phyloP scores from a whole-genome alignment of 371 early-diverging fungal species.

The Conidiobolus incongruus region DNA sequence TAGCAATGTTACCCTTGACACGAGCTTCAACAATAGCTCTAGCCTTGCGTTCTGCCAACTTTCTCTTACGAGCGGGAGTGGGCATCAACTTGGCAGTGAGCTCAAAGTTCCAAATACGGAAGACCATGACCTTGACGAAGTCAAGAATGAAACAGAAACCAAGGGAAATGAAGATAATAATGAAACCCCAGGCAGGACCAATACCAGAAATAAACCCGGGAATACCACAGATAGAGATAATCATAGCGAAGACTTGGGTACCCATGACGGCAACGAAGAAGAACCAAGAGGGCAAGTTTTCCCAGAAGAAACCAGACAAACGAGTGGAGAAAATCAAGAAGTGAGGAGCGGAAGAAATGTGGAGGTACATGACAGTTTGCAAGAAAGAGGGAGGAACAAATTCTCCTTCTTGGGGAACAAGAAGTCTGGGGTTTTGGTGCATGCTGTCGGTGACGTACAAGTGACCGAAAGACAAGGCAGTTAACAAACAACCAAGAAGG shows the following conservation, averaged over 20 bases:
- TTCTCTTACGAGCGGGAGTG: slow-evolving; percentile 24
- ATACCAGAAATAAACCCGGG: slow-evolving; percentile 21
- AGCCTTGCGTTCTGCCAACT: slow-evolving; percentile 22
- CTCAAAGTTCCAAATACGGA: slow-evolving; percentile 50
- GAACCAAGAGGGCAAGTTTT: too few relatives aligned
- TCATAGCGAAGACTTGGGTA: slow-evolving; percentile 75
- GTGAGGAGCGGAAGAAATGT: slow-evolving; percentile 75
- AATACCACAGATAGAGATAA: slow-evolving; percentile 63
- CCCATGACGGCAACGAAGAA: slow-evolving; percentile 60
- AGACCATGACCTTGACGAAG: slow-evolving; percentile 46
- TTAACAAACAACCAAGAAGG: slow-evolving; percentile 35
- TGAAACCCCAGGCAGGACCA: slow-evolving; percentile 22
- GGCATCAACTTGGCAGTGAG: slow-evolving; percentile 42
- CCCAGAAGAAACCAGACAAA: slow-evolving; percentile 69
- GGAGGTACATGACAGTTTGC: slow-evolving; percentile 61
- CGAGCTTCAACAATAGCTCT: slow-evolving; percentile 13
- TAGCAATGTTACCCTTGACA: slow-evolving; percentile 8
- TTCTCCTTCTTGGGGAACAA: too few relatives aligned
- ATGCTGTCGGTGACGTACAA: slow-evolving; percentile 30
- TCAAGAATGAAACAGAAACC: slow-evolving; percentile 45
- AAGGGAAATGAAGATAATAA: slow-evolving; percentile 24
- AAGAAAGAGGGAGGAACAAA: slow-evolving; percentile 15
- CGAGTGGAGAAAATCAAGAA: slow-evolving; percentile 92
- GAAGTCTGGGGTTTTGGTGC: slow-evolving; percentile 14
- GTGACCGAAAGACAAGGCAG: slow-evolving; percentile 41